These are phyloP conservation scores for Fusarium falciforme DNA, from an alignment of 2,329 filamentous ascomycete genomes.

Conservation along the genomic window DNA sequence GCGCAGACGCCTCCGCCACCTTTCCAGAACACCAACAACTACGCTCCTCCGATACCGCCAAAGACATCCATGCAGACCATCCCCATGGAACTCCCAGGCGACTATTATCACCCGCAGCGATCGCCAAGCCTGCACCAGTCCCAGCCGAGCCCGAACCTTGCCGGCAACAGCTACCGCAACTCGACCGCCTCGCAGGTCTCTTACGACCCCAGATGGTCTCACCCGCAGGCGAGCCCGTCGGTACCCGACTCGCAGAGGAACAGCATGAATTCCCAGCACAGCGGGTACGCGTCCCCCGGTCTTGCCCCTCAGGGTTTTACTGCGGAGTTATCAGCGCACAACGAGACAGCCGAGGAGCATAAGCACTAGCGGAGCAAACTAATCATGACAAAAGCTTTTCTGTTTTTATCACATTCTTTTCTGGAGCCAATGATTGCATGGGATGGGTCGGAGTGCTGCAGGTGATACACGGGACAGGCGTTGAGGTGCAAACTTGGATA, in stretches of 20 bases:
- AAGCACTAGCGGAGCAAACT: conserved; percentile 11
- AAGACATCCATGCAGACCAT: conserved; percentile 41
- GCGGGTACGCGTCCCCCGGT: conserved; percentile 52
- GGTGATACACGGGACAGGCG: background rate
- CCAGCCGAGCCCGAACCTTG: conserved; percentile 36
- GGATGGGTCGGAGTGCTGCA: background rate
- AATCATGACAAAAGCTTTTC: conserved; percentile 1
- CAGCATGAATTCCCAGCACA: conserved; percentile 43
- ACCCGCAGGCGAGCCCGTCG: conserved; percentile 42
- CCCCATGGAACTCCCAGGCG: conserved; percentile 60
- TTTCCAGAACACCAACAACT: conserved; percentile 23
- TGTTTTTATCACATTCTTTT: background rate
- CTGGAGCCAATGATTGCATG: background rate
- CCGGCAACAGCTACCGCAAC: conserved; percentile 33
- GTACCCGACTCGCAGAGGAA: conserved; percentile 37
- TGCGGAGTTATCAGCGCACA: conserved; percentile 59
- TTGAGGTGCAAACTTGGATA: background rate
- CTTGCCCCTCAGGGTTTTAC: conserved; percentile 56
- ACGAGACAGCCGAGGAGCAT: conserved; percentile 61
- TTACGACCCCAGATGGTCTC: conserved; percentile 57
- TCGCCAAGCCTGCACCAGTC: conserved; percentile 44
- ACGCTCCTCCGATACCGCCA: conserved; percentile 41
- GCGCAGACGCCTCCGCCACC: conserved; percentile 36
- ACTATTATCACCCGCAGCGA: conserved; percentile 58
- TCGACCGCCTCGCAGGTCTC: conserved; percentile 36